phyloP scores from a whole-genome alignment of 2,329 filamentous ascomycete species.

The Trichoderma aggressivum region DNA sequence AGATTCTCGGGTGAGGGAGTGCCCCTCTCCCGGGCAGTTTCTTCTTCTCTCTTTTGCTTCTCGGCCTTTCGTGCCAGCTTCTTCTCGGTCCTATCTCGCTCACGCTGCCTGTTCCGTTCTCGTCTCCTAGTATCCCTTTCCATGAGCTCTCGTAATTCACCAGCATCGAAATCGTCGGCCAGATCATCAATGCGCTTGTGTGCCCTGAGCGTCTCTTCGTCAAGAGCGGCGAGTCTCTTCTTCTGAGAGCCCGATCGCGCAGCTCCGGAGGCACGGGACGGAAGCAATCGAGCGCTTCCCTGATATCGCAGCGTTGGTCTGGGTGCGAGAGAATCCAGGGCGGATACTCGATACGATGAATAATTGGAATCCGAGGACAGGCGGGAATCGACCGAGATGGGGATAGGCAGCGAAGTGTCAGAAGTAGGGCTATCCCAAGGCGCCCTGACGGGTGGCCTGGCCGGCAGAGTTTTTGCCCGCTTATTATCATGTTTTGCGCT shows the following conservation, averaged over 20 bases:
- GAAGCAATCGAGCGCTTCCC: constrained; percentile 57
- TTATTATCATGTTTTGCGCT: constrained; percentile 58
- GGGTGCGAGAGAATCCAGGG: constrained; percentile 77
- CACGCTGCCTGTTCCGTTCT: constrained; percentile 67
- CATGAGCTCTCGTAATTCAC: constrained; percentile 81
- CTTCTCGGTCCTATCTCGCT: constrained; percentile 64
- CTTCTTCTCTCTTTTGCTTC: constrained; percentile 58
- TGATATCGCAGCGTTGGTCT: constrained; percentile 78
- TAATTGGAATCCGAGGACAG: constrained; percentile 73
- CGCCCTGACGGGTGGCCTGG: constrained; percentile 45
- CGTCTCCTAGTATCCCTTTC: constrained; percentile 80
- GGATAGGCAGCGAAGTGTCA: constrained; percentile 70
- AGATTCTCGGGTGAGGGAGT: constrained; percentile 54
- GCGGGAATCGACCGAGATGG: constrained; percentile 71
- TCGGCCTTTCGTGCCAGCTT: constrained; percentile 65
- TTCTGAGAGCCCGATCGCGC: constrained; percentile 49
- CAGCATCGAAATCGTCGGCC: constrained; percentile 80
- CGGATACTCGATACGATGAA: constrained; percentile 72
- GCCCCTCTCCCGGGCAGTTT: constrained; percentile 50
- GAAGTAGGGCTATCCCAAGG: constrained; percentile 62
- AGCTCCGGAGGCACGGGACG: constrained; percentile 44
- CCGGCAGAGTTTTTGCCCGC: constrained; percentile 55
- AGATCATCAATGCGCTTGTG: constrained; percentile 66
- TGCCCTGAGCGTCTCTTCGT: constrained; percentile 58
- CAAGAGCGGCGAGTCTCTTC: constrained; percentile 53